phyloP scores from a whole-genome alignment of 1,284 basidiomycete species.

The Melampsora americana region DNA sequence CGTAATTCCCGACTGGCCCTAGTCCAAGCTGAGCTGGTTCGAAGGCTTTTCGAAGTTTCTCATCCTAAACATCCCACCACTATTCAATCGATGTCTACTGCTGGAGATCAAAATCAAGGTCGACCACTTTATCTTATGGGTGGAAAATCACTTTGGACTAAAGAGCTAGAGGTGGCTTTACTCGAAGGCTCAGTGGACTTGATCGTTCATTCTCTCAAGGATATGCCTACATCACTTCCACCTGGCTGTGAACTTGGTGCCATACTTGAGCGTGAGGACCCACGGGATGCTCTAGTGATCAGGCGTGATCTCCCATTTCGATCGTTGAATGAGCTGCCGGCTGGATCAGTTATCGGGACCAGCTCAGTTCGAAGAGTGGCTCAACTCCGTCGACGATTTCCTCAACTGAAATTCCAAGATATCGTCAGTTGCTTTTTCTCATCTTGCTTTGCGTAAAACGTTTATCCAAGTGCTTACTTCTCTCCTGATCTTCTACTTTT shows the following conservation, averaged over 20 bases:
- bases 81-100: conserved; percentile 81
- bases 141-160: conserved; percentile 84
- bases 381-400: conserved; percentile 77
- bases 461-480: not conserved
- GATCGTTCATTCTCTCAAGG: conserved; percentile 90
- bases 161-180: conserved; percentile 84
- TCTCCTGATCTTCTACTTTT: not conserved
- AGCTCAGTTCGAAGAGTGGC: conserved; percentile 89
- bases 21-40: conserved; percentile 75
- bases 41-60: conserved; percentile 61
- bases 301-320: conserved; percentile 72
- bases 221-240: conserved; percentile 83
- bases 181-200: conserved; percentile 74
- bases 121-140: conserved; percentile 60
- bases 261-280: conserved; percentile 81
- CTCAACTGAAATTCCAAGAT: conserved; percentile 77
- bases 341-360: conserved; percentile 86
- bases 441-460: no score
- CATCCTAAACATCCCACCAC: conserved; percentile 62
- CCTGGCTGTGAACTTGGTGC: conserved; percentile 80
- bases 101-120: conserved; percentile 84
- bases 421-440: conserved; percentile 64
- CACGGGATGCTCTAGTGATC: conserved; percentile 82
- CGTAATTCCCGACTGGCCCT: conserved; percentile 79
- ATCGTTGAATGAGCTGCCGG: conserved; percentile 76